These are phyloP conservation scores for Irpex rosettiformis DNA, from an alignment of 1,284 basidiomycete species.

Conservation along the genomic window DNA sequence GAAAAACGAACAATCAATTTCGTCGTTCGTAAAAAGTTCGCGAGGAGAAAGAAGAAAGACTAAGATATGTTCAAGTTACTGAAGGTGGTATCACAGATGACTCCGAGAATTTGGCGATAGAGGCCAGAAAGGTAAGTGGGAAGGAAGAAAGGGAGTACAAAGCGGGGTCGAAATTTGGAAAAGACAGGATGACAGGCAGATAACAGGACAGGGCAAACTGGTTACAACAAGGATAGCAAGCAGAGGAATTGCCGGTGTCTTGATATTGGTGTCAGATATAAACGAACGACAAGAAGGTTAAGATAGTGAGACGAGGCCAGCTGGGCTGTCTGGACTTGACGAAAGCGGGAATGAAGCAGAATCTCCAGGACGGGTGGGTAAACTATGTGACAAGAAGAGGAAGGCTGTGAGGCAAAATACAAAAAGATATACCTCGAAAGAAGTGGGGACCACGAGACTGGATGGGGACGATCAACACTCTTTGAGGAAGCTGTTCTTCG, in stretches of 20 bases:
- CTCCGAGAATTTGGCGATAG: too few relatives aligned
- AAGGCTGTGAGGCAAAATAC: not conserved
- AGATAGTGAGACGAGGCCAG: constrained; percentile 2
- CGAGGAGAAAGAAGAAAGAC: not conserved
- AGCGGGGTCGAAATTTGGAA: not conserved
- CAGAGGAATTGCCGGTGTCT: too few relatives aligned
- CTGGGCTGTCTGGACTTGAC: not conserved
- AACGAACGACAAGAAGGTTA: not conserved
- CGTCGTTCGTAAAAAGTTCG: not conserved
- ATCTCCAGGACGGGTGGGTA: not conserved
- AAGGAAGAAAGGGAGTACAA: not conserved
- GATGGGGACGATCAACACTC: constrained; percentile 38
- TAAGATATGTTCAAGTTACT: not conserved
- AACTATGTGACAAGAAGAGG: not conserved
- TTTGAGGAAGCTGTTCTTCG: constrained; percentile 54
- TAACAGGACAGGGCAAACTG: not conserved
- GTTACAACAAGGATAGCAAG: too few relatives aligned
- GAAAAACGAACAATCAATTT: not conserved
- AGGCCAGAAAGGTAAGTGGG: not conserved
- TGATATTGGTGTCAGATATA: not conserved
- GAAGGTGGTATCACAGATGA: not conserved
- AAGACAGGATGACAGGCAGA: not conserved
- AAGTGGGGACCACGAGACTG: not conserved
- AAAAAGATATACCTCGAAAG: not conserved
- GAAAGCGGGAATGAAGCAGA: not conserved